These are phyloP conservation scores for Pseudogymnoascus sp. DNA, from an alignment of 2,329 filamentous ascomycete genomes.

Conservation along the genomic window DNA sequence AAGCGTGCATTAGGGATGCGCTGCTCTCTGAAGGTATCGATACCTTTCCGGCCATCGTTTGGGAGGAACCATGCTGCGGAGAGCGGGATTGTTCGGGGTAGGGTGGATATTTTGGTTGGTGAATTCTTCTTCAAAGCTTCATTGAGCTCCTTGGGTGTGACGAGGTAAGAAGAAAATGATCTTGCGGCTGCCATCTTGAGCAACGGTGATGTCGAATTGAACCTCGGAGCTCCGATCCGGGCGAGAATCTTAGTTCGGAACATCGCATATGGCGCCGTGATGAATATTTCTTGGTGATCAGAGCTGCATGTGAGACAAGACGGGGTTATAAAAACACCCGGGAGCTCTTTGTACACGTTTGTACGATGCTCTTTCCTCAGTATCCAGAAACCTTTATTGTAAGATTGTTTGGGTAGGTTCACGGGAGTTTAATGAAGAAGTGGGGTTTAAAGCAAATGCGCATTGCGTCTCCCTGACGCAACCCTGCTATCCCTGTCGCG, in stretches of 20 bases:
- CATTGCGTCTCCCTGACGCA: conserved; percentile 6
- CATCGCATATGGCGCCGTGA: neutral
- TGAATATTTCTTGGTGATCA: neutral
- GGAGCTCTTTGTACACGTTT: neutral
- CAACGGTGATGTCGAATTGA: conserved; percentile 10
- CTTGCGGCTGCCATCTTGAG: conserved; percentile 36
- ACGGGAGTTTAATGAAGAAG: conserved; percentile 9
- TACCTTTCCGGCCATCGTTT: conserved; percentile 76
- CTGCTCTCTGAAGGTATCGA: conserved; percentile 69
- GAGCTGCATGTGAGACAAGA: neutral
- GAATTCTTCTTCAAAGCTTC: conserved; percentile 77
- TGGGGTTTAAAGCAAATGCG: conserved; percentile 1
- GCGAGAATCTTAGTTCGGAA: conserved; percentile 10
- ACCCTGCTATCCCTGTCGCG: conserved; percentile 2
- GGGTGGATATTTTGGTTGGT: conserved; percentile 67
- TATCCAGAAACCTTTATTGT: neutral
- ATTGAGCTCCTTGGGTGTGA: conserved; percentile 74
- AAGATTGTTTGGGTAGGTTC: neutral
- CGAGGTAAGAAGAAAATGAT: conserved; percentile 70
- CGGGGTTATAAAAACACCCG: conserved; percentile 2
- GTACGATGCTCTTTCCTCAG: neutral
- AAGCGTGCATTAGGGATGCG: conserved; percentile 87
- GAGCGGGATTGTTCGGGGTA: conserved; percentile 76
- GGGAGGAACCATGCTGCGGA: conserved; percentile 96
- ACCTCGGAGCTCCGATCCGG: conserved; percentile 7